Percentiles rank a stretch among this genome's conserved stretches.
Evolutionary conservation across 2,329 filamentous ascomycete genomes (phyloP).

Genomic region (Trichophyton mentagrophytes): DNA sequence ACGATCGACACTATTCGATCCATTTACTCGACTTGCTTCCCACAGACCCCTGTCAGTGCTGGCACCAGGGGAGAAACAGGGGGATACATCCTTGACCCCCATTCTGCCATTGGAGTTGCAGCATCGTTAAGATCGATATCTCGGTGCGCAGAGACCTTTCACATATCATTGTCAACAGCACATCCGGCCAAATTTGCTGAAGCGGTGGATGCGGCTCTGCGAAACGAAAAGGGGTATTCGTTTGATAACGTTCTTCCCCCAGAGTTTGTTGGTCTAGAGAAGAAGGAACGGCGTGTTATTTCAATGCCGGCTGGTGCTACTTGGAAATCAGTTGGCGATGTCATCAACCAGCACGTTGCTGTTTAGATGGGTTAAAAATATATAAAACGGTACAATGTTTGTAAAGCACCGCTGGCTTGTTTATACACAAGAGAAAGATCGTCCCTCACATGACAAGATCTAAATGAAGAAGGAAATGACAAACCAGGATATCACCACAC

Average conservation of each 20-base stretch:
- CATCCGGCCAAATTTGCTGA: conserved; percentile 90
- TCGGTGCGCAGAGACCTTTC: conserved; percentile 41
- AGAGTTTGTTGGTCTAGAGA: conserved; percentile 69
- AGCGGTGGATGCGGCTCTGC: conserved; percentile 69
- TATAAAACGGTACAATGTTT: neutral
- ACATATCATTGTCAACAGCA: conserved; percentile 81
- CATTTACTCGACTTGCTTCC: conserved; percentile 45
- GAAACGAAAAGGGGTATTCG: conserved; percentile 56
- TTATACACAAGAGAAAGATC: neutral
- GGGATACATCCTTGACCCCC: conserved; percentile 81
- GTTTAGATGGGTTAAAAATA: neutral
- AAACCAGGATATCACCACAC: neutral
- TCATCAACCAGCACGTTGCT: conserved; percentile 59
- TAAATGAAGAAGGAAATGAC: neutral
- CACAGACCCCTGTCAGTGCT: conserved; percentile 28
- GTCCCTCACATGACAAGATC: neutral
- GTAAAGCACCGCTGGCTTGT: neutral
- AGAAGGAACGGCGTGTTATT: conserved; percentile 61
- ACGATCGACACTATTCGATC: conserved; percentile 54
- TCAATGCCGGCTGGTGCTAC: conserved; percentile 50
- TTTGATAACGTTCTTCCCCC: conserved; percentile 67
- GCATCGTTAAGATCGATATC: conserved; percentile 59
- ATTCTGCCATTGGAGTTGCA: conserved; percentile 75
- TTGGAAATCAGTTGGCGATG: conserved; percentile 61
- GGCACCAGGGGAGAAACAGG: conserved; percentile 32